A percentile compares a stretch with the other conserved stretches of the same genome.
Conservation (phyloP, 108 stramenopile genomes). For the Pseudonitzschia delicatissima region DNA sequence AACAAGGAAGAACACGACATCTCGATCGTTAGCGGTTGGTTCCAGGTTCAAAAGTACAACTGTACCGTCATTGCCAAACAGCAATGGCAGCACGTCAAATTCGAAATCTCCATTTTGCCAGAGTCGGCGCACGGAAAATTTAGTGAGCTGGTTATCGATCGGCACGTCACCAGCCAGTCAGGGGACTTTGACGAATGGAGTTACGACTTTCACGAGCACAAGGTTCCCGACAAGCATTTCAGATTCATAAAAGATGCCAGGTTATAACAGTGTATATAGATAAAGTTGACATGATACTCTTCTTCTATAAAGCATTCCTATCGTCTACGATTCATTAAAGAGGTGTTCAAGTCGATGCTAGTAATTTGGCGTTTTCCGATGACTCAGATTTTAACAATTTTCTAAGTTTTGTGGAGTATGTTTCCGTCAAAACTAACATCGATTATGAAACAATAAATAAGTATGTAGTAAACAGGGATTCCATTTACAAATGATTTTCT, state of each 20-base stretch:
- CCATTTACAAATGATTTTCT: too few relatives aligned
- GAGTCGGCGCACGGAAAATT: constrained; percentile 42
- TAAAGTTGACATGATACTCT: neutral
- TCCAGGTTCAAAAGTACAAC: constrained; percentile 55
- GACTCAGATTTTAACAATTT: too few relatives aligned
- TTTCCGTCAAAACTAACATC: too few relatives aligned
- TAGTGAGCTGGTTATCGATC: constrained; percentile 50
- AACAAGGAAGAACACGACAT: constrained; percentile 34
- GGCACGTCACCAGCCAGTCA: constrained; percentile 54
- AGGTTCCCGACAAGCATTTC: constrained; percentile 61
- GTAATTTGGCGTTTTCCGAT: too few relatives aligned
- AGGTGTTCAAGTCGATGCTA: too few relatives aligned
- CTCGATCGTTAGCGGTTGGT: constrained; percentile 69
- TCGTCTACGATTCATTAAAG: too few relatives aligned
- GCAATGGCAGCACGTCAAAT: constrained; percentile 46
- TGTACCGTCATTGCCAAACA: constrained; percentile 60
- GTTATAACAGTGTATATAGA: constrained; percentile 26
- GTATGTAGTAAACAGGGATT: too few relatives aligned
- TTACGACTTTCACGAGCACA: constrained; percentile 53
- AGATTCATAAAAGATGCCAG: constrained; percentile 59
- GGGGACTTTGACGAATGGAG: constrained; percentile 61
- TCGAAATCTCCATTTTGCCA: constrained; percentile 51
- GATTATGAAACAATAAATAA: too few relatives aligned
- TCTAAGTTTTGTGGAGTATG: too few relatives aligned
- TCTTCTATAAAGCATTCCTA: too few relatives aligned